A percentile compares a stretch with the other conserved stretches of the same genome.
These are phyloP conservation scores for Saccharomycopsis microspora DNA, from an alignment of 805 yeast genomes.

Conservation along the genomic window DNA sequence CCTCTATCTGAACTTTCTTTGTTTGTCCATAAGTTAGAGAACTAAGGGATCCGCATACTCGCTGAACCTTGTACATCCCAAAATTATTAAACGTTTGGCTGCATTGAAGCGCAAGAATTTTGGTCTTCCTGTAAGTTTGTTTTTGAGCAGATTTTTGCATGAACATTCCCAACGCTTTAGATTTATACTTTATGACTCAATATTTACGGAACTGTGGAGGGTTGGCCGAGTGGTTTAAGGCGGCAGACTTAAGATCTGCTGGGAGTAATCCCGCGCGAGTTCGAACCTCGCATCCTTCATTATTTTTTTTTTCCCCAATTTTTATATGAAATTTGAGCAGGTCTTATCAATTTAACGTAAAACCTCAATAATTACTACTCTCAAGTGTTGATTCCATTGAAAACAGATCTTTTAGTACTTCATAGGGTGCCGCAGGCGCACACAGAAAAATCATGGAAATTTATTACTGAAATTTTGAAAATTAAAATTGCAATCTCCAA, in stretches of 20 bases:
- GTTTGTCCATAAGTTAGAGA: no score
- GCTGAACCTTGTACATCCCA: no score
- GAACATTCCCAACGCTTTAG: no score
- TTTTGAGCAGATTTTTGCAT: no score
- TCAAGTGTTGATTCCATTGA: not conserved
- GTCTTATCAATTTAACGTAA: not conserved
- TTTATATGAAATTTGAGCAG: not conserved
- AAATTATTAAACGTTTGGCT: no score
- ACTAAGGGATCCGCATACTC: no score
- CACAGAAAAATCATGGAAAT: not conserved
- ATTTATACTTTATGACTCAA: not conserved
- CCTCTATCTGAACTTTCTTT: no score
- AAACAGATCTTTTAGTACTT: not conserved
- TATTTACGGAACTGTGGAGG: not conserved
- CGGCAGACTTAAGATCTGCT: constrained; percentile 31
- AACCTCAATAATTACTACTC: not conserved
- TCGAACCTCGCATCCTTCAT: constrained; percentile 24
- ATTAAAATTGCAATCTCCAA: no score
- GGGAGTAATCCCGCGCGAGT: constrained; percentile 23
- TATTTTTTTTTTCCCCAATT: constrained; percentile 13
- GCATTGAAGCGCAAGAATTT: no score
- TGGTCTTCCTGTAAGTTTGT: no score
- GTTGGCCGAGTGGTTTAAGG: constrained; percentile 34
- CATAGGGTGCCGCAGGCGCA: not conserved
- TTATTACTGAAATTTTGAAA: no score